Conservation (phyloP, 1,284 basidiomycete species). For the Schizopora paradoxa region DNA sequence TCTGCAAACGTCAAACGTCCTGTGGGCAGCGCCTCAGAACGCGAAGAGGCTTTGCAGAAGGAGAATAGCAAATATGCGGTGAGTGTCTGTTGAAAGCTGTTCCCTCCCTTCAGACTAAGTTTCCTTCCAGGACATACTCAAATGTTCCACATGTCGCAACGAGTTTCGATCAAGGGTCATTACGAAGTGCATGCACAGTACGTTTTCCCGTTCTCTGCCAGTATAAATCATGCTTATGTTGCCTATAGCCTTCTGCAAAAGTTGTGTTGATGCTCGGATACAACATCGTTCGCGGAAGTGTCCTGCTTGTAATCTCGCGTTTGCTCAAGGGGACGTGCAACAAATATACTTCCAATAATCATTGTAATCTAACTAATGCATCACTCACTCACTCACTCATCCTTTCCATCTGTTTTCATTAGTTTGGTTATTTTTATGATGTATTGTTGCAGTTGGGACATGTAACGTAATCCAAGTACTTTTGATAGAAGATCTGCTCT, state of each 20-base stretch:
- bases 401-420: conserved; percentile 15
- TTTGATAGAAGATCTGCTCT: conserved; percentile 1
- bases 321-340: conserved; percentile 86
- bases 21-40: conserved; percentile 26
- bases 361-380: conserved; percentile 2
- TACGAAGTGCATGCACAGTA: conserved; percentile 93
- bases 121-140: conserved; percentile 65
- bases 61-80: conserved; percentile 67
- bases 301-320: conserved; percentile 83
- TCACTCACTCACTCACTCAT: conserved; percentile 6
- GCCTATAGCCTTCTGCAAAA: conserved; percentile 77
- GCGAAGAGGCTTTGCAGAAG: conserved; percentile 38
- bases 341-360: conserved; percentile 76
- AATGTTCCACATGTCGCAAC: conserved; percentile 88
- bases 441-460: conserved; percentile 5
- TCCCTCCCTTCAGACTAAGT: neutral
- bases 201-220: conserved; percentile 29
- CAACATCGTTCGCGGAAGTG: conserved; percentile 93
- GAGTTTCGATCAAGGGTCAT: conserved; percentile 85
- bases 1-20: conserved; percentile 40
- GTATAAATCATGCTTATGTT: conserved; percentile 9
- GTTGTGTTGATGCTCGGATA: conserved; percentile 84
- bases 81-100: conserved; percentile 23
- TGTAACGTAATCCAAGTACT: conserved; percentile 15
- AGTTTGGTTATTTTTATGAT: conserved; percentile 9